A percentile compares a stretch with the other conserved stretches of the same genome.
Conservation (phyloP, 2,329 filamentous ascomycete genomes). For the Aphanocladium album region DNA sequence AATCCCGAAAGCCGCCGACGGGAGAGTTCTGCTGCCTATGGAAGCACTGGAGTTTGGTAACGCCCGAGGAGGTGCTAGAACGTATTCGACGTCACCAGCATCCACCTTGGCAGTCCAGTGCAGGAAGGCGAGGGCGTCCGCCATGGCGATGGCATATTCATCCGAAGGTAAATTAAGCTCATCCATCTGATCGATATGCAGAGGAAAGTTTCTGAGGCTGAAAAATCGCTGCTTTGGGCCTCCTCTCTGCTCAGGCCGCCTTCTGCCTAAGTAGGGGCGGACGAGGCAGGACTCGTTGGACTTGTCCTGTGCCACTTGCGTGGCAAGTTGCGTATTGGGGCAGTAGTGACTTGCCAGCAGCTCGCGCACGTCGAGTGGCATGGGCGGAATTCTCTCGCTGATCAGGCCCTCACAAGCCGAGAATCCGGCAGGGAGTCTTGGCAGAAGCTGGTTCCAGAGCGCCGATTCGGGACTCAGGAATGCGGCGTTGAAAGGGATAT, state of each 20-base stretch:
- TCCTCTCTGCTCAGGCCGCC: constrained; percentile 13
- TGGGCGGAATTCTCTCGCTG: constrained; percentile 24
- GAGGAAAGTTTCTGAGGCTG: constrained; percentile 43
- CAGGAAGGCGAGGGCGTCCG: constrained; percentile 43
- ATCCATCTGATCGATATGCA: constrained; percentile 47
- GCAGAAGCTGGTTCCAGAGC: not conserved
- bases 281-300: constrained; percentile 43
- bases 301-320: constrained; percentile 17
- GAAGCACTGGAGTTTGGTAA: no score
- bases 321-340: not conserved
- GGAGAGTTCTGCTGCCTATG: no score
- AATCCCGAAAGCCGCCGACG: constrained; percentile 20
- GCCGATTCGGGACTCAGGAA: no score
- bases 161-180: constrained; percentile 33
- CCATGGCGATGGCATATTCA: constrained; percentile 36
- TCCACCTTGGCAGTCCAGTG: constrained; percentile 45
- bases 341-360: constrained; percentile 19
- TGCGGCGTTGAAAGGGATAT: no score
- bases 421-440: constrained; percentile 8
- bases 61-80: constrained; percentile 35
- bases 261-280: constrained; percentile 43
- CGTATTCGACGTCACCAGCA: constrained; percentile 52
- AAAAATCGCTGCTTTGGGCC: constrained; percentile 21
- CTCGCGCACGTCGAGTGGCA: constrained; percentile 14
- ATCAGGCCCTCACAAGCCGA: constrained; percentile 23